A percentile compares a stretch with the other conserved stretches of the same genome.
These are phyloP conservation scores for Colletotrichum orbiculare DNA, from an alignment of 2,329 filamentous ascomycete genomes.

Conservation along the genomic window DNA sequence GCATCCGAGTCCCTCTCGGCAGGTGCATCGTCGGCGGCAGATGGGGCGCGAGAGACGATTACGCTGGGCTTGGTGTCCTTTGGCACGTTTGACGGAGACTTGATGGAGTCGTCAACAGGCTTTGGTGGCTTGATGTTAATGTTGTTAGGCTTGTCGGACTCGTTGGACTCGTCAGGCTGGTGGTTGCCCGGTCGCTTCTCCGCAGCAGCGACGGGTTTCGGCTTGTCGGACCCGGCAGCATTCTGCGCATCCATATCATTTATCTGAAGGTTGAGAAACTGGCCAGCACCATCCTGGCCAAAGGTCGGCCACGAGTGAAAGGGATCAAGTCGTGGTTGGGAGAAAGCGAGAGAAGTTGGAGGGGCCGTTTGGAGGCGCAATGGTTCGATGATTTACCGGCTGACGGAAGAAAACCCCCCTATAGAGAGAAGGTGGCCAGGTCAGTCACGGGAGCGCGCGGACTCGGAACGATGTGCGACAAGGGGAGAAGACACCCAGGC, in stretches of 20 bases:
- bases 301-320: constrained; percentile 48
- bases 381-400: too few species aligned
- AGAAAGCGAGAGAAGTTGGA: constrained; percentile 28
- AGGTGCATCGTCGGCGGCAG: constrained; percentile 52
- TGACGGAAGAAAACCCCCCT: constrained; percentile 25
- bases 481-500: constrained; percentile 3
- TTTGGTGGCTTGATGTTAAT: constrained; percentile 29
- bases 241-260: constrained; percentile 78
- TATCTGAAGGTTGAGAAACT: constrained; percentile 62
- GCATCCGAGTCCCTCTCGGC: constrained; percentile 75
- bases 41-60: constrained; percentile 42
- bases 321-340: constrained; percentile 19
- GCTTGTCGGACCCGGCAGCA: constrained; percentile 71
- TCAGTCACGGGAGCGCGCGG: constrained; percentile 33
- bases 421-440: constrained; percentile 30
- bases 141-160: background rate
- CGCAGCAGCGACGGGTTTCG: constrained; percentile 67
- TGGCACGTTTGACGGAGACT: constrained; percentile 21
- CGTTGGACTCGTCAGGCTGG: constrained; percentile 40
- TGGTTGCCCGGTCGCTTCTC: constrained; percentile 52
- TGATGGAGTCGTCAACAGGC: constrained; percentile 30
- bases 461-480: constrained; percentile 6
- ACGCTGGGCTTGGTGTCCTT: constrained; percentile 39
- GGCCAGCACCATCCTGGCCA: constrained; percentile 70
- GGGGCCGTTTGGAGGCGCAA: background rate